phyloP scores from a whole-genome alignment of 2,329 filamentous ascomycete species.

The Microthyrium microscopicum region DNA sequence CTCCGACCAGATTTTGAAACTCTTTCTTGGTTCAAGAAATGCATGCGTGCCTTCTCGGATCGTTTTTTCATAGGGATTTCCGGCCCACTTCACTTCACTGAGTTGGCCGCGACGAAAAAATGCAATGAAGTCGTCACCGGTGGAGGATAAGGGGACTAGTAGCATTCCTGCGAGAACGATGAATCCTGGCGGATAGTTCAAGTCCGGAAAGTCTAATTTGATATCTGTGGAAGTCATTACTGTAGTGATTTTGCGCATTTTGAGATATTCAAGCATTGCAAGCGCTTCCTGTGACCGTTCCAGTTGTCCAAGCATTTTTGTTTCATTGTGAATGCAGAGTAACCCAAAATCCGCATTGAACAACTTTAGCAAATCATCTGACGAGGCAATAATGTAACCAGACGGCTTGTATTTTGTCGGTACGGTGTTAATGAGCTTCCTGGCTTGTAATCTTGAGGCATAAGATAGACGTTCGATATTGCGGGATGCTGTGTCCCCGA shows the following conservation, averaged over 20 bases:
- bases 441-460: slow-evolving; percentile 64
- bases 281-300: slow-evolving; percentile 69
- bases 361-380: slow-evolving; percentile 65
- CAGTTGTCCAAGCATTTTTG: slow-evolving; percentile 62
- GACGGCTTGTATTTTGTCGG: slow-evolving; percentile 69
- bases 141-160: slow-evolving; percentile 62
- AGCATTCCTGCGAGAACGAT: slow-evolving; percentile 60
- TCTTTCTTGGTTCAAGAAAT: slow-evolving; percentile 61
- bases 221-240: slow-evolving; percentile 69
- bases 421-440: slow-evolving; percentile 75
- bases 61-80: slow-evolving; percentile 69
- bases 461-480: slow-evolving; percentile 83
- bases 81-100: slow-evolving; percentile 70
- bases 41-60: slow-evolving; percentile 54
- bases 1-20: slow-evolving; percentile 70
- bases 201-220: slow-evolving; percentile 58
- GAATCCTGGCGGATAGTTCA: slow-evolving; percentile 67
- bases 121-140: slow-evolving; percentile 71
- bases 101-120: slow-evolving; percentile 70
- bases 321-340: slow-evolving; percentile 73
- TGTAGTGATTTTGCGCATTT: slow-evolving; percentile 55
- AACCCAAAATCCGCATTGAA: slow-evolving; percentile 82
- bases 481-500: slow-evolving; percentile 70
- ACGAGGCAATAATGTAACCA: slow-evolving; percentile 80
- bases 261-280: slow-evolving; percentile 69